These are phyloP conservation scores for Sporobolus alterniflorus DNA, from an alignment of 202 grass and related monocot species.

Conservation along the genomic window DNA sequence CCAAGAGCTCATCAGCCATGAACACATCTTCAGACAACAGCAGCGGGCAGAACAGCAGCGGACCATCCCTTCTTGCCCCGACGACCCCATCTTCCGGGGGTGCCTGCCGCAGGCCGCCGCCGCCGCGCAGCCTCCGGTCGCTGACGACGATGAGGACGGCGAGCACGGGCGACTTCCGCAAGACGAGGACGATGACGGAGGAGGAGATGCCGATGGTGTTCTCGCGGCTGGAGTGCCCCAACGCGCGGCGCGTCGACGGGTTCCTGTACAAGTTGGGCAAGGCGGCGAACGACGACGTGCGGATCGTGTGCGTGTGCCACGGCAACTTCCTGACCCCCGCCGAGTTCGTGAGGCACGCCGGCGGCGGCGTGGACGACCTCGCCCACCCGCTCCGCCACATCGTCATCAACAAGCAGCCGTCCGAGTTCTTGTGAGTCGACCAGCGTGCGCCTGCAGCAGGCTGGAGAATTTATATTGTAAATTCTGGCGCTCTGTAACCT, in stretches of 20 bases:
- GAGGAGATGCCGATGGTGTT: constrained; percentile 97
- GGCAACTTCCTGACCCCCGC: constrained; percentile 89
- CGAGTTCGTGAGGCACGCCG: constrained; percentile 90
- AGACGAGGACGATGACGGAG: constrained; percentile 81
- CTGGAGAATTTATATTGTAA: too few relatives aligned
- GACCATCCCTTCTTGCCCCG: too few relatives aligned
- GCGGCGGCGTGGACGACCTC: constrained; percentile 60
- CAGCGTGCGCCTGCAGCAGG: too few relatives aligned
- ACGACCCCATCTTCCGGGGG: too few relatives aligned
- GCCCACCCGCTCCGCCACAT: constrained; percentile 86
- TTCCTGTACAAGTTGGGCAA: constrained; percentile 94
- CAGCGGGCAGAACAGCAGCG: too few relatives aligned
- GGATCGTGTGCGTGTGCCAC: constrained; percentile 98
- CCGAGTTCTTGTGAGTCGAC: constrained; percentile 59
- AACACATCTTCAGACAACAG: too few relatives aligned
- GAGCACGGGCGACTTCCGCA: constrained; percentile 64
- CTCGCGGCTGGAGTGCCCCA: constrained; percentile 58
- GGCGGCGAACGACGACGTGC: constrained; percentile 70
- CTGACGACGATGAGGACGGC: constrained; percentile 49
- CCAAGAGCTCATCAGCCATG: too few relatives aligned
- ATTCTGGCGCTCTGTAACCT: too few relatives aligned
- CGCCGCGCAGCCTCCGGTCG: constrained; percentile 39
- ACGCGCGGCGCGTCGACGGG: constrained; percentile 68
- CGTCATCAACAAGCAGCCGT: constrained; percentile 59
- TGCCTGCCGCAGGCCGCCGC: constrained; percentile 18